Evolutionary conservation across 2,329 filamentous ascomycete species (phyloP), one percentile per base, ranked within the genome.

Genomic region (Neonectria magnoliae): DNA sequence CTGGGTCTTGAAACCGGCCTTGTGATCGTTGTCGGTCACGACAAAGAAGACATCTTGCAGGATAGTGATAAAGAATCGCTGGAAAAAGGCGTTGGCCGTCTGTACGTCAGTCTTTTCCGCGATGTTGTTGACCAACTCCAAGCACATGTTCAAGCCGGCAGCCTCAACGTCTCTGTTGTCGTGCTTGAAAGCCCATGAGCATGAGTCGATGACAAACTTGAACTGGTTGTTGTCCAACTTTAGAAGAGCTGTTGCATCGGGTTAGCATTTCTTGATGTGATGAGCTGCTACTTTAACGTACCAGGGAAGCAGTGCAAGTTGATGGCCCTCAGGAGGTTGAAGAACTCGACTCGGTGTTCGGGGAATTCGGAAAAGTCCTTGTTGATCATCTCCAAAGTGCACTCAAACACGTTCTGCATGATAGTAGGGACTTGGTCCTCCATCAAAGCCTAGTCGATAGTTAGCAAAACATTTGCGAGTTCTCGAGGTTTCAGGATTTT

Each of bases 101-200:
- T 91, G 85, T 20, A 88, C 82, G 77, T 98, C 94, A 1, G 94
- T 91, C 78, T 98, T 91, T 74, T 98, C 95, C 9, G 95, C 93
- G 84, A 99, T 97, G 81, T 99, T 99, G 81, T 92, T 95, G 78
- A 99, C 94, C 69, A 99, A 86, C 82, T 99, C 96, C 71, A 97
- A 89, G 79, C 95, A 98, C 96, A 99, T 99, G 81, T 94, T 96
- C 66, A 99, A 88, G 65, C 96, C 96, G 42, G 96, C 97, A 71
- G 93, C 93, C 81, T 99, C 96, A 31, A 99, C 96, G 77, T 98
- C 94, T 65, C 96, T 92, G 82, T 99, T 99, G 83, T 99, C 96
- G 81, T 99, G 96, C 85, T 99, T 99, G 84, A 95, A 98, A n/a
- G 97, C 96, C 97, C 96, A 99, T 87, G 98, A 94, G 85, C 97